Evolutionary conservation across 306 rosid species (phyloP).

Genomic region (Dryas drummondii): DNA sequence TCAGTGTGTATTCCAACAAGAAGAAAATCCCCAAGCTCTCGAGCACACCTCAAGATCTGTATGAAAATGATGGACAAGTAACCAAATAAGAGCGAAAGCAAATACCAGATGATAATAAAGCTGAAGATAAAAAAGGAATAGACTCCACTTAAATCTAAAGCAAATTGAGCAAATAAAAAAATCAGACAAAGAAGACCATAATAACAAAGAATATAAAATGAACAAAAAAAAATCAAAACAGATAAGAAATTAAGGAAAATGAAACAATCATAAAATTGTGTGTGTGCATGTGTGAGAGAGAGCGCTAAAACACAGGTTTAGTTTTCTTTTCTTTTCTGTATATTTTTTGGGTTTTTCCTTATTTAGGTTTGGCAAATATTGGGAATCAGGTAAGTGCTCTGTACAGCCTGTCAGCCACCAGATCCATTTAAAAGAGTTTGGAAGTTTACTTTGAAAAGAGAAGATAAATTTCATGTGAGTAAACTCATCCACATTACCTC

Average conservation of each 20-base stretch:
- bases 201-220: neutral
- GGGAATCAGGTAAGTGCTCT: neutral
- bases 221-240: neutral
- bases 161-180: neutral
- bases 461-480: neutral
- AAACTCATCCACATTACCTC: conserved; percentile 39
- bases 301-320: neutral
- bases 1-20: conserved; percentile 97
- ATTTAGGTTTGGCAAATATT: neutral
- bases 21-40: conserved; percentile 89
- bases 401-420: neutral
- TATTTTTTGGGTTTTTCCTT: neutral
- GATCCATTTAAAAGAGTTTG: neutral
- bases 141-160: neutral
- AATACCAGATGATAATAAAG: neutral
- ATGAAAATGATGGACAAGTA: conserved; percentile 19
- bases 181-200: neutral
- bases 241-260: neutral
- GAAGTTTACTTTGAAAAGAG: neutral
- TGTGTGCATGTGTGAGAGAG: neutral
- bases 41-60: conserved; percentile 86
- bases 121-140: neutral
- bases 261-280: neutral
- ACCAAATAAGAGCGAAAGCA: neutral
- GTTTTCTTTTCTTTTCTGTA: neutral